Conservation (phyloP, 768 basidiomycete genomes). For the Galerina sulciceps region DNA sequence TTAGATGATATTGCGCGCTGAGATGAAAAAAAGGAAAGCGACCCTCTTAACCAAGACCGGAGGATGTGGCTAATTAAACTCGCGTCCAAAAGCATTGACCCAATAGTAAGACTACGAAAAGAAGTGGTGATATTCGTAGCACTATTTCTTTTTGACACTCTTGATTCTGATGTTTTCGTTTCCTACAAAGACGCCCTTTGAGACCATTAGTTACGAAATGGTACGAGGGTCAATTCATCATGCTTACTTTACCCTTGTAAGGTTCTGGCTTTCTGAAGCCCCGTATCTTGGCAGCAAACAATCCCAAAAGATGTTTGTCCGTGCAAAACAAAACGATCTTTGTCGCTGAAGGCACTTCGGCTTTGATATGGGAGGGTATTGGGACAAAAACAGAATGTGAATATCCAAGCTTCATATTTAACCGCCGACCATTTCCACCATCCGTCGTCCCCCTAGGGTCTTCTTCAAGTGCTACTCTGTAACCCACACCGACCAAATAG, state of each 20-base stretch:
- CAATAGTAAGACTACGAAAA: not conserved
- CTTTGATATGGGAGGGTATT: slow-evolving; percentile 81
- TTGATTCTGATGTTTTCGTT: slow-evolving; percentile 91
- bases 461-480: slow-evolving; percentile 84
- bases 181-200: slow-evolving; percentile 92
- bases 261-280: slow-evolving; percentile 90
- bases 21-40: not conserved
- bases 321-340: slow-evolving; percentile 83
- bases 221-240: not conserved
- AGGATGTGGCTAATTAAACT: too few species aligned
- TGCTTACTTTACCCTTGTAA: slow-evolving; percentile 93
- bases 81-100: too few species aligned
- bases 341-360: slow-evolving; percentile 80
- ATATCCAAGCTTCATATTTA: slow-evolving; percentile 93
- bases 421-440: slow-evolving; percentile 63
- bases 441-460: slow-evolving; percentile 66
- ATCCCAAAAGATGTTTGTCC: slow-evolving; percentile 86
- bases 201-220: not conserved
- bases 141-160: slow-evolving; percentile 94
- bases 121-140: not conserved
- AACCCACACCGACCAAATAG: slow-evolving; percentile 94
- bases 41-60: too few species aligned
- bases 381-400: slow-evolving; percentile 86
- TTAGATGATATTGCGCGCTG: not conserved
- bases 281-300: slow-evolving; percentile 88